Percentiles rank a stretch among this genome's conserved stretches.
These are phyloP conservation scores for Penicillium lagena DNA, from an alignment of 495 filamentous ascomycete genomes.

Conservation along the genomic window DNA sequence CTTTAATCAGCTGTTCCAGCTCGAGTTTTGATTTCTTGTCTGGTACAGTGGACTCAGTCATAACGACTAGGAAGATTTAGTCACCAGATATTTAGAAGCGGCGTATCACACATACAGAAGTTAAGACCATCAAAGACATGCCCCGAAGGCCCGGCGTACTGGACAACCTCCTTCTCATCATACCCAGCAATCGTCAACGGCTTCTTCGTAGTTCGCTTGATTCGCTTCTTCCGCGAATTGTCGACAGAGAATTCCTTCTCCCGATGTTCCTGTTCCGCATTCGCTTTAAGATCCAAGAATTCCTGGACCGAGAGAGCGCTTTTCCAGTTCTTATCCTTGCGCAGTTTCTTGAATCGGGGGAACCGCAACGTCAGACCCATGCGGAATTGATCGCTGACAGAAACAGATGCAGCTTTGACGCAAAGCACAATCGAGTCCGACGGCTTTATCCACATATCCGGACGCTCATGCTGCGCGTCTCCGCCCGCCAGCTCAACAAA, in stretches of 20 bases:
- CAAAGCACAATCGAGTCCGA: conserved; percentile 80
- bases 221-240: conserved; percentile 54
- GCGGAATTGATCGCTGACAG: conserved; percentile 67
- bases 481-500: conserved; percentile 80
- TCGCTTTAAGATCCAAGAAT: conserved; percentile 64
- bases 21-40: conserved; percentile 69
- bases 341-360: conserved; percentile 79
- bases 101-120: conserved; percentile 53
- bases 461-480: conserved; percentile 65
- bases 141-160: conserved; percentile 51
- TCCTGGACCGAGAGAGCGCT: conserved; percentile 69
- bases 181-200: conserved; percentile 66
- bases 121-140: conserved; percentile 67
- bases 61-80: conserved; percentile 35
- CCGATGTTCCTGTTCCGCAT: conserved; percentile 65
- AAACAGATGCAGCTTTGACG: conserved; percentile 84
- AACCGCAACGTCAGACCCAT: conserved; percentile 79
- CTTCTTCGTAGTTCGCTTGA: conserved; percentile 60
- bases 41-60: conserved; percentile 53
- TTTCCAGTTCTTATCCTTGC: conserved; percentile 79
- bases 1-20: conserved; percentile 81
- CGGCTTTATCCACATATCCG: conserved; percentile 92
- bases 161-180: conserved; percentile 39
- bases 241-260: conserved; percentile 82
- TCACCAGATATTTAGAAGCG: neutral